These are phyloP conservation scores for Rutstroemia sp. DNA, from an alignment of 2,329 filamentous ascomycete genomes.

Conservation along the genomic window DNA sequence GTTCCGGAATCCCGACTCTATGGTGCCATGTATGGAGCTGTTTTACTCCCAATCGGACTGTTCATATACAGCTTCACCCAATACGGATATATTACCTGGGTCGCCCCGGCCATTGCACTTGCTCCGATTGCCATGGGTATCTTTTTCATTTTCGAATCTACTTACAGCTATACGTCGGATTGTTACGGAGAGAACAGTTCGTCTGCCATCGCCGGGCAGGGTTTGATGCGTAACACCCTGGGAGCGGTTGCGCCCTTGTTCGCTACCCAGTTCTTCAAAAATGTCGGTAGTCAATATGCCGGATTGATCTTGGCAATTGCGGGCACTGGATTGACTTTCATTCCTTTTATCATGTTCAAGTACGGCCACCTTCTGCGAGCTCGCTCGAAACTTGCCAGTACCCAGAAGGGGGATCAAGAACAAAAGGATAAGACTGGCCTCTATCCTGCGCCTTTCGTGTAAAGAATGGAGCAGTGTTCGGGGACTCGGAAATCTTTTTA, in stretches of 20 bases:
- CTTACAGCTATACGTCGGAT: slow-evolving; percentile 8
- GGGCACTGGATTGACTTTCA: not conserved
- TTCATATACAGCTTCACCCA: slow-evolving; percentile 56
- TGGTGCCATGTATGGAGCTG: slow-evolving; percentile 67
- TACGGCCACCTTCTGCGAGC: slow-evolving; percentile 15
- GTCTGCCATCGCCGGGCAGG: slow-evolving; percentile 6
- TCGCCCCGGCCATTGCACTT: slow-evolving; percentile 4
- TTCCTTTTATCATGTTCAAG: slow-evolving; percentile 9
- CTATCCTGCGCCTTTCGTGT: not conserved
- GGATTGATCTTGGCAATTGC: slow-evolving; percentile 6
- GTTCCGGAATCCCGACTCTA: slow-evolving; percentile 70
- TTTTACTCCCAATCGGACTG: slow-evolving; percentile 68
- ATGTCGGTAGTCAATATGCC: slow-evolving; percentile 9
- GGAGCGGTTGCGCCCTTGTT: slow-evolving; percentile 7
- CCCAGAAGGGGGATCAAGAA: not conserved
- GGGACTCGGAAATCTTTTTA: not conserved
- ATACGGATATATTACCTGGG: slow-evolving; percentile 8
- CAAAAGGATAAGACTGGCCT: not conserved
- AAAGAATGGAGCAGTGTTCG: not conserved
- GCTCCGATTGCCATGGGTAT: slow-evolving; percentile 6
- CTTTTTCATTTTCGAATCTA: slow-evolving; percentile 9
- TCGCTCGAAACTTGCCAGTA: slow-evolving; percentile 44
- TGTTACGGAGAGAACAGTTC: slow-evolving; percentile 9
- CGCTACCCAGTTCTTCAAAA: slow-evolving; percentile 8
- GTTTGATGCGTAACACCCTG: slow-evolving; percentile 9